A percentile compares a stretch with the other conserved stretches of the same genome.
Evolutionary conservation across 2,329 filamentous ascomycete species (phyloP).

Genomic region (Sporothrix phasma): DNA sequence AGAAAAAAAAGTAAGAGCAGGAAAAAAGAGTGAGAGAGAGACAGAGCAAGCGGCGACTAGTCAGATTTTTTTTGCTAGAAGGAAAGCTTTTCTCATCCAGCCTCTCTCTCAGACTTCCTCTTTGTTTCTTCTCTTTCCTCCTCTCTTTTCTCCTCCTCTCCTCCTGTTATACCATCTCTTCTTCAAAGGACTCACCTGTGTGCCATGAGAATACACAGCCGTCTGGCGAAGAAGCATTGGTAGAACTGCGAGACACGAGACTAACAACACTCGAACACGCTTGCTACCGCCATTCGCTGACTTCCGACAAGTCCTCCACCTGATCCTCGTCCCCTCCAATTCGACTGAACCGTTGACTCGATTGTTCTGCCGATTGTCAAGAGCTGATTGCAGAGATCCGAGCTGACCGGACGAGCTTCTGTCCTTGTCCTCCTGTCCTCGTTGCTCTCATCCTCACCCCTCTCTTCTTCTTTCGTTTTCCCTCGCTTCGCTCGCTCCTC

Average conservation of each 20-base stretch:
- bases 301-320: too few relatives aligned
- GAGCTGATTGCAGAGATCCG: not conserved
- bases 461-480: not conserved
- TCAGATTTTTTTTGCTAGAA: slow-evolving; percentile 8
- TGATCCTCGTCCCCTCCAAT: not conserved
- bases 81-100: slow-evolving; percentile 9
- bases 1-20: slow-evolving; percentile 2
- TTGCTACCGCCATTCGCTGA: not conserved
- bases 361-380: not conserved
- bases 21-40: not conserved
- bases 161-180: slow-evolving; percentile 5
- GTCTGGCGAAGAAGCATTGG: slow-evolving; percentile 17
- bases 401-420: not conserved
- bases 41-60: slow-evolving; percentile 12
- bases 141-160: not conserved
- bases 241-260: slow-evolving; percentile 10
- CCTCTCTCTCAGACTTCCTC: not conserved
- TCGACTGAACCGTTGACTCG: not conserved
- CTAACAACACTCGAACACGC: not conserved
- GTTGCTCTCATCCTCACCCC: not conserved
- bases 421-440: not conserved
- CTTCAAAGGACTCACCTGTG: slow-evolving; percentile 14
- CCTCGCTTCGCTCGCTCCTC: not conserved
- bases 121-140: not conserved
- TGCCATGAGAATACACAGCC: slow-evolving; percentile 9